Percentiles rank a stretch among this genome's conserved stretches.
Conservation (phyloP, 2,329 filamentous ascomycete genomes). For the Ascochyta koolunga region DNA sequence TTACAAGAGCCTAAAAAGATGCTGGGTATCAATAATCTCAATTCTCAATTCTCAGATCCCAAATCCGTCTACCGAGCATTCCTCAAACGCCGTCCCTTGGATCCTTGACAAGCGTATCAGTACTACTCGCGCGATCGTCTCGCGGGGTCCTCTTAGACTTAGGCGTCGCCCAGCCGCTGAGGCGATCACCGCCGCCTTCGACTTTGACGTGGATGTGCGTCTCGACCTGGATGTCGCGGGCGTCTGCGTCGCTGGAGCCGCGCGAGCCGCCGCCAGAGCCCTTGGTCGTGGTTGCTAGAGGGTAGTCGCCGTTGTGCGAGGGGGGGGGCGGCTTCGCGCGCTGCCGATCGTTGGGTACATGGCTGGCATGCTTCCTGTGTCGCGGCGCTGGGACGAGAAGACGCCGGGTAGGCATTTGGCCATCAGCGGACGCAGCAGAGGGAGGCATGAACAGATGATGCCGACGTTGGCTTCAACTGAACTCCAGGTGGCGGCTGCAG, state of each 20-base stretch:
- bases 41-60: too few relatives aligned
- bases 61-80: too few relatives aligned
- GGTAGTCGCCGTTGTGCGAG: conserved; percentile 14
- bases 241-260: conserved; percentile 8
- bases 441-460: conserved; percentile 44
- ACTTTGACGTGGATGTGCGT: conserved; percentile 32
- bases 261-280: conserved; percentile 7
- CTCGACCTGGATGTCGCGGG: conserved; percentile 32
- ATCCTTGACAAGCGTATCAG: conserved; percentile 21
- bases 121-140: conserved; percentile 13
- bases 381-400: conserved; percentile 26
- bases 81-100: conserved; percentile 3
- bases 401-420: conserved; percentile 30
- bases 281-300: conserved; percentile 13
- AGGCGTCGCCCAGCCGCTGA: conserved; percentile 20
- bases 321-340: conserved; percentile 9
- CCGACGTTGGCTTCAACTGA: conserved; percentile 40
- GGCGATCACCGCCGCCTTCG: conserved; percentile 16
- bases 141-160: neutral
- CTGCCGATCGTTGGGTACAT: conserved; percentile 21
- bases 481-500: conserved; percentile 39
- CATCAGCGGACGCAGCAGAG: conserved; percentile 36
- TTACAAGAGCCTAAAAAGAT: neutral
- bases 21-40: conserved; percentile 7
- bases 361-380: conserved; percentile 13